Base-by-base conservation (phyloP, 169 alveolate species). In the Cryptosporidium andersoni region DNA sequence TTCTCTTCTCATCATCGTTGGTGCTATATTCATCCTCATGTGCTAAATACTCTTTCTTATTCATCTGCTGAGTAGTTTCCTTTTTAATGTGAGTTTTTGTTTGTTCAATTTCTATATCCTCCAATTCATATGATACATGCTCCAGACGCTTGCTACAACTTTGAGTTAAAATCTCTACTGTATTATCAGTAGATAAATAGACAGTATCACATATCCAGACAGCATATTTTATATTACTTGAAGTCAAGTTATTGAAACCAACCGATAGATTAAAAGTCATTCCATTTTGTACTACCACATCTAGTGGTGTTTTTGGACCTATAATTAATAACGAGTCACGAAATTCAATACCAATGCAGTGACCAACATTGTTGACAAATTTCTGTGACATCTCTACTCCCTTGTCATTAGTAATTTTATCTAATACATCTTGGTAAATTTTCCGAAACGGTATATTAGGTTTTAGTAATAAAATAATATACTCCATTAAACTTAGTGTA, bases 201-300 rank as follows among this genome's bases (percentile, higher is more conserved):
- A 94, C 95, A 2, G 97, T 94, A 67, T 94, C 97, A 47, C 95
- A 94, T n/a, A 94, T 82, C 97, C 97, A 94, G 4, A 92, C 91
- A 37, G 97, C 96, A 53, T 90, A 94, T 66, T 63, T 89, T 53
- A 88, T 90, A 11, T 89, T 91, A 16, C 63, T 82, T 8, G 90
- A 93, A 14, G 74, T 64, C 14, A 94, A 81, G 65, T 93, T 90
- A 55, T 90, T 90, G 82, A 94, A 94, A 2, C 96, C 97, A 6
- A 94, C 88, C 1, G 96, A 91, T 51, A 94, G 55, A 68, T 92
- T 90, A 60, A 93, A 93, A 11, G 94, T 90, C 92, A 94, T 94
- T 62, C 92, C 94, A n/a, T 88, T 82, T 55, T 88, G 88, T 1
- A 94, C 88, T 2, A 81, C 14, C 14, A 91, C 82, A 34, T 81